Conservation (phyloP, 192 early-diverging fungal genomes). For the Backusella liffmaniae region DNA sequence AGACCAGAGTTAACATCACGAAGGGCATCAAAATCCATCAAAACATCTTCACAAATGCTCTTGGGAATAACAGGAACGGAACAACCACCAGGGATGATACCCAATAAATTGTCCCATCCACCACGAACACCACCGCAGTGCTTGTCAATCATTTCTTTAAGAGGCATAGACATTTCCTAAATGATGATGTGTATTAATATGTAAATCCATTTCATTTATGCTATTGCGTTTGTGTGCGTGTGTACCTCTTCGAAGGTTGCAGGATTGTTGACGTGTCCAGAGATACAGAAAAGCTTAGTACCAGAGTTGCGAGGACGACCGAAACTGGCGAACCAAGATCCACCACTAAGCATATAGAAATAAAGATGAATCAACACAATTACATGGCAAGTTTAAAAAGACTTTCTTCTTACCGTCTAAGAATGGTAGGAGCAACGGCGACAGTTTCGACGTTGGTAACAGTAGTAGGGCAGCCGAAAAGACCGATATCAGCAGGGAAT, state of each 20-base stretch:
- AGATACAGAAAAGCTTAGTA: slow-evolving; percentile 97
- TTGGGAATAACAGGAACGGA: slow-evolving; percentile 91
- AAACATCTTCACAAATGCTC: slow-evolving; percentile 81
- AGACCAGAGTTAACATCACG: slow-evolving; percentile 91
- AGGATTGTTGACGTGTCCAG: slow-evolving; percentile 97
- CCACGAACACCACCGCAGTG: slow-evolving; percentile 97
- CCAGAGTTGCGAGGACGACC: slow-evolving; percentile 90
- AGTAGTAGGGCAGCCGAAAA: slow-evolving; percentile 98
- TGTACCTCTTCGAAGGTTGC: slow-evolving; percentile 90
- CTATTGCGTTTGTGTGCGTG: no score
- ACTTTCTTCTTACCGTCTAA: slow-evolving; percentile 21
- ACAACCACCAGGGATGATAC: slow-evolving; percentile 97
- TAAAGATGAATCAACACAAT: neutral
- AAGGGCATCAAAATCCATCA: slow-evolving; percentile 99
- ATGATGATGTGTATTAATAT: neutral
- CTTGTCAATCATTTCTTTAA: slow-evolving; percentile 89
- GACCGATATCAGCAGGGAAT: slow-evolving; percentile 97
- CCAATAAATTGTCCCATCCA: slow-evolving; percentile 98
- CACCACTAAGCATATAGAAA: slow-evolving; percentile 59
- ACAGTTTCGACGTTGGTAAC: slow-evolving; percentile 99
- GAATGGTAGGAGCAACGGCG: slow-evolving; percentile 94
- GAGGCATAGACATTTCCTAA: slow-evolving; percentile 91
- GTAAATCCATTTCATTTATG: no score
- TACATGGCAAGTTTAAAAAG: neutral
- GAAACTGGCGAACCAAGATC: slow-evolving; percentile 91